Conservation (phyloP, 2,329 filamentous ascomycete genomes). For the Aaosphaeria pasadenensis region DNA sequence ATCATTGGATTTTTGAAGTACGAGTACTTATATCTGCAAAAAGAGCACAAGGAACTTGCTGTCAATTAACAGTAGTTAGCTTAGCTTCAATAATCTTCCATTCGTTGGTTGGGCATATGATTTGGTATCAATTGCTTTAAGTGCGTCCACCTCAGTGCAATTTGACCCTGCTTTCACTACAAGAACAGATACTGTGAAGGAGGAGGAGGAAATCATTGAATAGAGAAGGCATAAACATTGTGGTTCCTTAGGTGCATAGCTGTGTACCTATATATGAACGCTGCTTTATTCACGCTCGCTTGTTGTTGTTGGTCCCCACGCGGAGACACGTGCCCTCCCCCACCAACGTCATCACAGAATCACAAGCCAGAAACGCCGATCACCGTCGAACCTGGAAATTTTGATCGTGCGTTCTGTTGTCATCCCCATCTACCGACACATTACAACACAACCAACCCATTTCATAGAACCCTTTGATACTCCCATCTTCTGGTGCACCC, state of each 20-base stretch:
- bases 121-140: no score
- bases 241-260: not conserved
- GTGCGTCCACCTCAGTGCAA: no score
- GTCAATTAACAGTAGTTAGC: no score
- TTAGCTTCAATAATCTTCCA: no score
- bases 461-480: not conserved
- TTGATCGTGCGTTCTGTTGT: not conserved
- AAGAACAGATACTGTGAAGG: no score
- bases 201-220: no score
- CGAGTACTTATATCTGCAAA: no score
- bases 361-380: constrained; percentile 21
- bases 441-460: not conserved
- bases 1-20: no score
- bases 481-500: not conserved
- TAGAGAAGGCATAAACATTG: not conserved
- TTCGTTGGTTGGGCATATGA: no score
- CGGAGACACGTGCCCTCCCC: constrained; percentile 1
- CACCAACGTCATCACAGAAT: constrained; percentile 30
- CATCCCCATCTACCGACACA: not conserved
- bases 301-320: not conserved
- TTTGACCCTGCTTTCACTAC: no score
- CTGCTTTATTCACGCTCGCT: not conserved
- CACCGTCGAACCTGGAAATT: constrained; percentile 3
- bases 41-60: no score
- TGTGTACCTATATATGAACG: not conserved